Evolutionary conservation across 2,329 filamentous ascomycete genomes (phyloP), one percentile per base, ranked within the genome.

Genomic region (Alternaria solani): DNA sequence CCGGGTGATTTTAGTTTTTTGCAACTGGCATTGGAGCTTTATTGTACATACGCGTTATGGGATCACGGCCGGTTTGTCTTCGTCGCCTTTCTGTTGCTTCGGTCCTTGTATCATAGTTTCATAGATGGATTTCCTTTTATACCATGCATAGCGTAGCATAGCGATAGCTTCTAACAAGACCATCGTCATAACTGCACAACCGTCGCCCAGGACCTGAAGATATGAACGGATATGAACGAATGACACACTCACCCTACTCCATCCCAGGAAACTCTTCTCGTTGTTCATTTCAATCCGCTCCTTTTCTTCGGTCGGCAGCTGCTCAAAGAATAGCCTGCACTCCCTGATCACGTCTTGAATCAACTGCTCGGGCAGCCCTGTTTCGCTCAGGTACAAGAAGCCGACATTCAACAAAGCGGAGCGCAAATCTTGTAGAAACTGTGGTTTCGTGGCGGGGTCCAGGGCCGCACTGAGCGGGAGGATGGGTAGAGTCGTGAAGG

Each of bases 361-460:
- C 53, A 94, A 80, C 39, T 85, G 81, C 16, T 89, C 85, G 5
- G 89, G 83, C 51, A 76, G 44, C 7, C 76, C 76, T 23, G 91
- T 89, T 72, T 96, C 93, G 73, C 89, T 90, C 62, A 96, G 86
- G 73, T 96, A 96, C 23, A 96, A 78, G 72, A 96, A 96, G 2
- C 93, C 93, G n/a, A 96, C 91, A 75, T 94, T 90, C 70, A 96
- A 86, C 32, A 96, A 81, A 0, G 92, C 91, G 77, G 91, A 83
- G 16, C 91, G 89, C 32, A 96, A 84, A 55, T 91, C 83, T 1
- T 81, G 78, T 0, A 96, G 85, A 70, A 96, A 95, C 32, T 80
- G 81, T 2, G 90, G 85, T 79, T 95, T 96, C 0, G 90, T 93
- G 5, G 81, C 89, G 18, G 87, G 83, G 67, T 88, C 80, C 64